Conservation (phyloP, 192 early-diverging fungal species). For the Coemansia javaensis region DNA sequence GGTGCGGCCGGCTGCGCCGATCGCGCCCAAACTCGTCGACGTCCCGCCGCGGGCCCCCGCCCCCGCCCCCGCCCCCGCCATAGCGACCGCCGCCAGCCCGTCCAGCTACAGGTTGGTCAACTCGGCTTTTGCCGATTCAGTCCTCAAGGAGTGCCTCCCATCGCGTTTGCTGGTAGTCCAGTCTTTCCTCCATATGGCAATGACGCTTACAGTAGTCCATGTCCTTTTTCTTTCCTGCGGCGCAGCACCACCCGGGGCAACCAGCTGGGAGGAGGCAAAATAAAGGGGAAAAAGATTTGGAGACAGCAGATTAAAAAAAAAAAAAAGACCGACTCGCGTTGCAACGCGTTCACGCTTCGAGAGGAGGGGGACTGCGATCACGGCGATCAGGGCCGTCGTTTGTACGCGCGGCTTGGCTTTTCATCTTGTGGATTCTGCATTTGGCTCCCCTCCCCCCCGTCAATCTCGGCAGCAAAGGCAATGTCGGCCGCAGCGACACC, state of each 20-base stretch:
- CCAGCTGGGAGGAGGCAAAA: background rate
- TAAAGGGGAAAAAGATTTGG: background rate
- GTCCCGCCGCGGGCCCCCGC: constrained; percentile 21
- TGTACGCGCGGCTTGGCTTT: background rate
- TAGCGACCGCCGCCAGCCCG: no score
- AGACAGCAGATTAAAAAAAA: background rate
- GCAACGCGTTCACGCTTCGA: no score
- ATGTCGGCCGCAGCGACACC: constrained; percentile 4
- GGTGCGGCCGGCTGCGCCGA: constrained; percentile 33
- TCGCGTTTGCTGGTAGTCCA: no score
- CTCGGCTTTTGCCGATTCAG: no score
- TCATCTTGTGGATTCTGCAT: background rate
- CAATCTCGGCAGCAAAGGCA: no score
- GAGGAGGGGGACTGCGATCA: no score
- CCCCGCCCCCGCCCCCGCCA: no score
- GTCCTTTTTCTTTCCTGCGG: no score
- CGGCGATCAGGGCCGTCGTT: no score
- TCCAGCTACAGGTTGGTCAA: constrained; percentile 35
- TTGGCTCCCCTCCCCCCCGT: no score
- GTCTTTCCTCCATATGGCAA: background rate
- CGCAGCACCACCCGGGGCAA: no score
- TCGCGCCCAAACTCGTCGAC: constrained; percentile 54
- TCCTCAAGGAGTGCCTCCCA: background rate
- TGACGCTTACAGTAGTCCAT: constrained; percentile 26
- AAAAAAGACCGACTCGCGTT: background rate